Conservation (phyloP, 208 protist genomes). For the Leishmania martiniquensis region DNA sequence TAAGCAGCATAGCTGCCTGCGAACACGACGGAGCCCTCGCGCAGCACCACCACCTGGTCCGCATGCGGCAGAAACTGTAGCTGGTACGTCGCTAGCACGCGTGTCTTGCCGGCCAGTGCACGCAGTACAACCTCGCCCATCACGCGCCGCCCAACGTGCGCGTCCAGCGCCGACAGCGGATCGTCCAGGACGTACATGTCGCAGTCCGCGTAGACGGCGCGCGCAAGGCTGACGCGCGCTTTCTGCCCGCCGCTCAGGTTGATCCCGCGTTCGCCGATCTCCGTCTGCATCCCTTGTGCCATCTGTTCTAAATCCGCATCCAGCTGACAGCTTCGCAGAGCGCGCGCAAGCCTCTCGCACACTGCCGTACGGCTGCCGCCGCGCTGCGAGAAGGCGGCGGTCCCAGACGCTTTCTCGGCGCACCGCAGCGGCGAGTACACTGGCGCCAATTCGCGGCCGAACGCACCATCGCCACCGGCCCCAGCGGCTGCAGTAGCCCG, state of each 20-base stretch:
- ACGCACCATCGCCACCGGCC: slow-evolving; percentile 21
- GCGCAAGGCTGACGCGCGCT: slow-evolving; percentile 81
- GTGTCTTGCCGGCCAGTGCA: slow-evolving; percentile 73
- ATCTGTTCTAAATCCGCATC: slow-evolving; percentile 73
- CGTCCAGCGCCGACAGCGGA: slow-evolving; percentile 93
- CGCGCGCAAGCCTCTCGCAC: slow-evolving; percentile 31
- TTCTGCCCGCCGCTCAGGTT: slow-evolving; percentile 91
- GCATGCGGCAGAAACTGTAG: slow-evolving; percentile 80
- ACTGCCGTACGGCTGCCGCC: slow-evolving; percentile 68
- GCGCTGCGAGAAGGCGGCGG: slow-evolving; percentile 18
- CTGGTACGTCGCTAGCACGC: slow-evolving; percentile 94
- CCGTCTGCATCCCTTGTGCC: slow-evolving; percentile 30
- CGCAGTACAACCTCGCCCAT: slow-evolving; percentile 56
- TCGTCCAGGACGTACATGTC: slow-evolving; percentile 94
- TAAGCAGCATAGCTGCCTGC: slow-evolving; percentile 38
- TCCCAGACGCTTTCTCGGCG: slow-evolving; percentile 54
- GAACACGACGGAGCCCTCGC: slow-evolving; percentile 54
- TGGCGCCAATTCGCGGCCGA: not conserved
- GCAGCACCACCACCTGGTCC: slow-evolving; percentile 90
- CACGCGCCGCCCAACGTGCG: slow-evolving; percentile 73
- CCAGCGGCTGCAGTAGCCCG: no score
- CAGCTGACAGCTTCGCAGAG: slow-evolving; percentile 66
- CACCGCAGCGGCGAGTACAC: slow-evolving; percentile 32
- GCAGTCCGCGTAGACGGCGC: slow-evolving; percentile 83
- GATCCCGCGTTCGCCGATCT: slow-evolving; percentile 52